Percentiles rank a stretch among this genome's conserved stretches.
Evolutionary conservation across 2,329 filamentous ascomycete species (phyloP).

Genomic region (Arthrobotrys iridis): DNA sequence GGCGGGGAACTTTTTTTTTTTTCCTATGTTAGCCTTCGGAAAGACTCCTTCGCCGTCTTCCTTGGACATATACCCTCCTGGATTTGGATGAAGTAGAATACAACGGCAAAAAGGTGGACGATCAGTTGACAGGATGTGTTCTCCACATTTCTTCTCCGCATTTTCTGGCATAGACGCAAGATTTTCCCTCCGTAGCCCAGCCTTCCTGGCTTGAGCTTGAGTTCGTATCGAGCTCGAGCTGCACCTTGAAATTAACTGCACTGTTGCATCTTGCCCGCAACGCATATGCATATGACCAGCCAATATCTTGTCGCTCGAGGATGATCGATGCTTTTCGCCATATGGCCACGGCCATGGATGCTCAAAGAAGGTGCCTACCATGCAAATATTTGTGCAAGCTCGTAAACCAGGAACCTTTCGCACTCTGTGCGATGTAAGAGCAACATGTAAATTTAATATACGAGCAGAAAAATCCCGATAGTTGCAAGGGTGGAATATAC

Average conservation of each 20-base stretch:
- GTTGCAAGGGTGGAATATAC: neutral
- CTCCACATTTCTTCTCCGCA: slow-evolving; percentile 52
- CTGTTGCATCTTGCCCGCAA: slow-evolving; percentile 45
- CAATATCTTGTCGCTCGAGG: neutral
- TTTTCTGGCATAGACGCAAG: neutral
- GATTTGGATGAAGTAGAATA: slow-evolving; percentile 13
- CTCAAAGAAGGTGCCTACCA: neutral
- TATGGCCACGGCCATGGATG: neutral
- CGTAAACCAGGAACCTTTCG: slow-evolving; percentile 17
- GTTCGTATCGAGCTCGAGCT: neutral
- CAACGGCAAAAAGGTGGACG: slow-evolving; percentile 23
- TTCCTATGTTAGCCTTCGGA: slow-evolving; percentile 9
- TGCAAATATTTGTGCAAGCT: neutral
- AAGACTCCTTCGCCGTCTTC: slow-evolving; percentile 38
- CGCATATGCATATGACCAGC: too few species aligned
- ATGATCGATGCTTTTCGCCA: neutral
- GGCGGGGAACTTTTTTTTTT: neutral
- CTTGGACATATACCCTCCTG: neutral
- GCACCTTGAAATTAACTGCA: slow-evolving; percentile 28
- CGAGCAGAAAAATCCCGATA: slow-evolving; percentile 1
- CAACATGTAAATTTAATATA: slow-evolving; percentile 16
- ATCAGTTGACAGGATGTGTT: slow-evolving; percentile 38
- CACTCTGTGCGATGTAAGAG: slow-evolving; percentile 3
- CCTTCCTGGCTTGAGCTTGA: neutral
- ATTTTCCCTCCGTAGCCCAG: slow-evolving; percentile 21